A percentile compares a stretch with the other conserved stretches of the same genome.
phyloP scores from a whole-genome alignment of 202 grass and related monocot genomes.

The Schoenoplectus triqueter region DNA sequence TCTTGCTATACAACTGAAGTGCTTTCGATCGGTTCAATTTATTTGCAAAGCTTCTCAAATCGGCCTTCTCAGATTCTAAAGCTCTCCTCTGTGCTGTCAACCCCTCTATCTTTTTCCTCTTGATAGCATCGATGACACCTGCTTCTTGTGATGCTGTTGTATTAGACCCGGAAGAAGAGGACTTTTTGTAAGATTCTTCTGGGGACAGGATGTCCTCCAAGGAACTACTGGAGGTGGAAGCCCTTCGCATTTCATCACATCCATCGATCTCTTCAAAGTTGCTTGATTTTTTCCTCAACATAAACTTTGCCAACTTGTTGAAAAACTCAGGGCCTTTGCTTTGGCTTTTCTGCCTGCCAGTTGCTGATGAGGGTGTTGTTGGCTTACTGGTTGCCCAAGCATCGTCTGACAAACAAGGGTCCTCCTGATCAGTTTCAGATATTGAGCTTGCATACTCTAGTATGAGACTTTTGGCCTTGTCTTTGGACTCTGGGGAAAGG shows the following conservation, averaged over 20 bases:
- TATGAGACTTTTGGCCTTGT: constrained; percentile 87
- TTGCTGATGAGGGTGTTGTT: constrained; percentile 41
- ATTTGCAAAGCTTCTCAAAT: constrained; percentile 33
- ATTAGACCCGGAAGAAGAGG: constrained; percentile 38
- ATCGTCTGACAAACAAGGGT: constrained; percentile 62
- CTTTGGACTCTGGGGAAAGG: constrained; percentile 72
- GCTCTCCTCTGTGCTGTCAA: constrained; percentile 23
- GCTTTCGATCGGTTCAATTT: constrained; percentile 29
- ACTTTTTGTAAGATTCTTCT: constrained; percentile 33
- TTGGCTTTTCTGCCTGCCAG: constrained; percentile 39
- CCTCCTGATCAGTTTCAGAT: constrained; percentile 60
- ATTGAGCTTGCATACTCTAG: constrained; percentile 75
- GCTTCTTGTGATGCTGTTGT: constrained; percentile 8
- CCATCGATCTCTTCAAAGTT: constrained; percentile 32
- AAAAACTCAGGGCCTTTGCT: constrained; percentile 69
- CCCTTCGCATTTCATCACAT: constrained; percentile 47
- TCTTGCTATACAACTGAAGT: constrained; percentile 22
- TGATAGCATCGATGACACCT: constrained; percentile 20
- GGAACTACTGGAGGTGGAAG: constrained; percentile 65
- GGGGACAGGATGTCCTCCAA: constrained; percentile 53
- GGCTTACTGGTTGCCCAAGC: constrained; percentile 59
- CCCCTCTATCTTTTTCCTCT: constrained; percentile 7
- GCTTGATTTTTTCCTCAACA: constrained; percentile 65
- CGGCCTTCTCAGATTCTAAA: constrained; percentile 30
- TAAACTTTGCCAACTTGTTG: constrained; percentile 74